Conservation (phyloP, 805 yeast species). For the Suhomyces vadensis region DNA sequence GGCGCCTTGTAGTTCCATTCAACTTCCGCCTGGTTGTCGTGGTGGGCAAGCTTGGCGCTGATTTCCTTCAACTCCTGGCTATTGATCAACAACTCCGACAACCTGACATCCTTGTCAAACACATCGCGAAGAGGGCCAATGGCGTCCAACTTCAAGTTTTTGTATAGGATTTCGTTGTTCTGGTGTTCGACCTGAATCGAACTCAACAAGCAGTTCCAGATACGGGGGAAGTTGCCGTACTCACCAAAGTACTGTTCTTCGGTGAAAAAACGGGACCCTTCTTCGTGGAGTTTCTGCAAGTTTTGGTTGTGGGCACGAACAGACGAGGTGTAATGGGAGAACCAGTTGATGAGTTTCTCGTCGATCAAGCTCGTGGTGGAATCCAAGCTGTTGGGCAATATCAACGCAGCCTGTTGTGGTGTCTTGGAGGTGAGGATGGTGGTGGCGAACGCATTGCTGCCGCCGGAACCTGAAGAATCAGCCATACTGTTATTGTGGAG, state of each 20-base stretch:
- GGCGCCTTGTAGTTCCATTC: constrained; percentile 83
- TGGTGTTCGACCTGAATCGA: constrained; percentile 50
- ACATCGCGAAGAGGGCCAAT: constrained; percentile 55
- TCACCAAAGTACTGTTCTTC: constrained; percentile 20
- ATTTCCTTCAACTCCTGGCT: constrained; percentile 45
- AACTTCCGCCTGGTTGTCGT: constrained; percentile 40
- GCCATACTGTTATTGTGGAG: background rate
- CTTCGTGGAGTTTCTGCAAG: constrained; percentile 20
- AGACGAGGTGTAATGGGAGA: constrained; percentile 24
- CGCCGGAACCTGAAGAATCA: background rate
- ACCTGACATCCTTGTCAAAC: constrained; percentile 53
- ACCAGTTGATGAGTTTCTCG: constrained; percentile 36
- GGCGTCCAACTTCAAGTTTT: constrained; percentile 53
- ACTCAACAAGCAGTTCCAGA: constrained; percentile 50
- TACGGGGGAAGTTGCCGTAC: constrained; percentile 42
- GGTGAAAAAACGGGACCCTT: constrained; percentile 23
- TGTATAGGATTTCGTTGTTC: constrained; percentile 50
- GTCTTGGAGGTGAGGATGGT: constrained; percentile 43
- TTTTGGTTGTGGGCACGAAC: constrained; percentile 19
- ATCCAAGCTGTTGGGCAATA: constrained; percentile 37
- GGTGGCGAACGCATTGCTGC: constrained; percentile 20
- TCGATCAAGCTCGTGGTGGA: constrained; percentile 30
- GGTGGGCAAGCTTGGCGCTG: constrained; percentile 24
- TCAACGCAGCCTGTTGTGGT: constrained; percentile 42
- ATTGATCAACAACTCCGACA: constrained; percentile 55